Evolutionary conservation across 1,139 yeast genomes (phyloP), one percentile per base, ranked within the genome.

Genomic region (Waltiozyma sp.): DNA sequence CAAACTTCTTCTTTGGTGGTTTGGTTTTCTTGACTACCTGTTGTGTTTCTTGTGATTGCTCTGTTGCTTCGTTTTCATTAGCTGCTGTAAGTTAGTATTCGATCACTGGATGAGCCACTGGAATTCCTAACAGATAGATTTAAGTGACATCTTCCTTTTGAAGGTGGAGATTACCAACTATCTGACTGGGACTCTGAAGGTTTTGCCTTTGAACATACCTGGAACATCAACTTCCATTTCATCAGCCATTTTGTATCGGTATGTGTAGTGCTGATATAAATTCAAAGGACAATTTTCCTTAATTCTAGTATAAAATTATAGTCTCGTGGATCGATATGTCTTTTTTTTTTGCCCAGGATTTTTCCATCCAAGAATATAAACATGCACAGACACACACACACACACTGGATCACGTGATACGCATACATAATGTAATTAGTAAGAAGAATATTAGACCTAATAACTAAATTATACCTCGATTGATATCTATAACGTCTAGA

Each of bases 1-100:
- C 87, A 52, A 81, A 80, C 53, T 80, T 68, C 59, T 74, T 76
- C 64, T 70, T 51, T 38, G 21, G 45, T 39, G 45, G 23, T 38
- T 41, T 43, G 34, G 45, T 38, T 24, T 31, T 26, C 46, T 38
- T 34, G 13, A 21, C 39, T n/a, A 15, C 18, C 8, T 18, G 39
- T n/a, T 19, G 23, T 14, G 14, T 34, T 24, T 35, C 16, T 21
- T 21, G 24, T 31, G 34, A 31, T 36, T 28, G 6, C 13, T 24
- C 15, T 39, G 7, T 37, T 26, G 19, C 23, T 16, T 37, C 39
- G 31, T 40, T 39, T 19, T 16, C 42, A 21, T 39, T 39, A 11
- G n/a, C 39, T 16, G 23, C 35, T 23, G 11, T 21, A 24, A 16
- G 19, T 34, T 19, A 19, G 21, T 23, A 38, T n/a, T n/a, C n/a